These are phyloP conservation scores for Coleophoma eucalyptorum DNA, from an alignment of 2,329 filamentous ascomycete genomes.

Conservation along the genomic window DNA sequence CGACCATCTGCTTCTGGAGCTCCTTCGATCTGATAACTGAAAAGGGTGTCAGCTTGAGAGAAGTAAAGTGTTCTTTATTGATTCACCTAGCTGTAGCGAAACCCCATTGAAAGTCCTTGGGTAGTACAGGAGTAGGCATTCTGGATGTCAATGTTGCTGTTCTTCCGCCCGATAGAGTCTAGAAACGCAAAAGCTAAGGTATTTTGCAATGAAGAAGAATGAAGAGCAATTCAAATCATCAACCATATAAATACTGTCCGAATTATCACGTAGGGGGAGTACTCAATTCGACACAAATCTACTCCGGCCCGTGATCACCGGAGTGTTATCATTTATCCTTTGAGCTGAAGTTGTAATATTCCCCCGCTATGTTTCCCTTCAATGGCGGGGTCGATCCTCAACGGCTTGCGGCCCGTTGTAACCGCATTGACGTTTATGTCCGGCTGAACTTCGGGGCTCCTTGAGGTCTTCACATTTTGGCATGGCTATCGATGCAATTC, in stretches of 20 bases:
- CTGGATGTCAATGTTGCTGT: background rate
- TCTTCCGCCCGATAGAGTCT: conserved; percentile 5
- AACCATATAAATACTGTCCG: background rate
- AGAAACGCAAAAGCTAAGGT: background rate
- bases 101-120: conserved; percentile 72
- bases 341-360: background rate
- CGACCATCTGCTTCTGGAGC: conserved; percentile 71
- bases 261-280: too few species aligned
- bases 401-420: background rate
- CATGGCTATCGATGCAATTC: too few species aligned
- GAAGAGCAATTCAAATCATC: background rate
- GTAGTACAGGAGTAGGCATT: conserved; percentile 49
- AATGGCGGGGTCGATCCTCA: background rate
- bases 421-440: too few species aligned
- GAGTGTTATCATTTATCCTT: background rate
- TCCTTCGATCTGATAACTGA: conserved; percentile 85
- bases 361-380: background rate
- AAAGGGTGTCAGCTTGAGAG: conserved; percentile 1
- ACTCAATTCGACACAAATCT: background rate
- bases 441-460: too few species aligned
- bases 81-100: conserved; percentile 74
- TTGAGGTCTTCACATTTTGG: too few species aligned
- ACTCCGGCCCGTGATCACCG: background rate
- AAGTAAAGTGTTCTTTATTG: background rate
- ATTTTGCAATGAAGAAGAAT: background rate